A percentile compares a stretch with the other conserved stretches of the same genome.
Evolutionary conservation across 768 basidiomycete genomes (phyloP).

Genomic region (Naganishia vaughanmartiniae): DNA sequence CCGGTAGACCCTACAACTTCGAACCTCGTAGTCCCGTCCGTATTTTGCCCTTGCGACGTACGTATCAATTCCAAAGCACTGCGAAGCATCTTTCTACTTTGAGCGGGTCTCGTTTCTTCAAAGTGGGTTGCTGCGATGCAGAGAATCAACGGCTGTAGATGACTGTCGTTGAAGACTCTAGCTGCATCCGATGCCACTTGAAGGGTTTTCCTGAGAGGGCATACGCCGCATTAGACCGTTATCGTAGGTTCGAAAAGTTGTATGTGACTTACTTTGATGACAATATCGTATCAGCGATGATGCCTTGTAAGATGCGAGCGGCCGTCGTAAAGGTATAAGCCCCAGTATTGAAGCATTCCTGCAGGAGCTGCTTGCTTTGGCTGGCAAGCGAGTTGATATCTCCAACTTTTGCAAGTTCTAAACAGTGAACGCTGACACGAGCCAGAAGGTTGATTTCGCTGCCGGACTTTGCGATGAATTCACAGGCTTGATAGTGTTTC

Average conservation of each 20-base stretch:
- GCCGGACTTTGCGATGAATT: conserved; percentile 28
- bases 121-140: conserved; percentile 26
- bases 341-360: conserved; percentile 20
- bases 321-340: conserved; percentile 22
- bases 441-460: conserved; percentile 30
- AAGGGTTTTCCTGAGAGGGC: conserved; percentile 9
- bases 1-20: conserved; percentile 21
- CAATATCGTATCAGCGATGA: conserved; percentile 23
- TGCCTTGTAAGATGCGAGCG: conserved; percentile 17
- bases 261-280: conserved; percentile 19
- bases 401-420: conserved; percentile 4
- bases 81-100: conserved; percentile 23
- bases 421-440: conserved; percentile 1
- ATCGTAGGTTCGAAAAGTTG: background rate
- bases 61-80: conserved; percentile 14
- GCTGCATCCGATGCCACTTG: conserved; percentile 9
- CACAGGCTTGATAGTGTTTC: conserved; percentile 25
- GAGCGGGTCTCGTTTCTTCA: conserved; percentile 23
- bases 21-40: background rate
- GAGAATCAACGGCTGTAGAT: conserved; percentile 20
- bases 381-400: background rate
- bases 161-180: conserved; percentile 24
- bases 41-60: background rate
- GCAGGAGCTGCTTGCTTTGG: conserved; percentile 13
- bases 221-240: background rate